Evolutionary conservation across 192 early-diverging fungal genomes (phyloP), one percentile per base, ranked within the genome.

Genomic region (Coemansia sp.): DNA sequence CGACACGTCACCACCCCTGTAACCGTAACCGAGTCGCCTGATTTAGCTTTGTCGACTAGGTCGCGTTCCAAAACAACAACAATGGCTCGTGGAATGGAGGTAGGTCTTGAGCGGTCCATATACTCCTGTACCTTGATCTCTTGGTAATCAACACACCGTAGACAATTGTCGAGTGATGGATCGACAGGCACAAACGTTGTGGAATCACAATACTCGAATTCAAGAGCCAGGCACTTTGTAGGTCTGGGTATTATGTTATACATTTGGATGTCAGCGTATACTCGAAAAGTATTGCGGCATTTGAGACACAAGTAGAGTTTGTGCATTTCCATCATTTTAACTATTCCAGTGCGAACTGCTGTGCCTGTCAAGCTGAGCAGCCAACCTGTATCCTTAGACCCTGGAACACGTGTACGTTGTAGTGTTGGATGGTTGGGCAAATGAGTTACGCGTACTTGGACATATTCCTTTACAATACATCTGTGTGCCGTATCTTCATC

Each of bases 1-100:
- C 90, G 71, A 2, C 86, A 54, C 11, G 87, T 86, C 16, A 90
- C 75, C 0, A 74, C 78, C 55, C 95, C 97, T 5, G 93, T 97
- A 29, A 99, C 85, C 69, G 97, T 92, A 47, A 99, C 89, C 75
- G 97, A 94, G 74, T 99, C 97, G 60, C 87, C 87, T 11, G 87
- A 82, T 54, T 86, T 87, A 2, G 84, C 85, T 22, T 63, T 51
- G 27, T 88, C 87, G 4, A 88, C 87, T 0, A 89, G 65, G 41
- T 85, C 85, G 58, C 86, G 74, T 52, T 87, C 84, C 16, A 88
- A 75, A 2, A 89, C 53, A 8, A 88, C 86, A 3, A 69, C 69
- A 29, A 89, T 88, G 0, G 83, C 83, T 27, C 79, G 64, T 11
- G 85, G 85, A 47, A 87, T 86, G 0, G 89, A 87, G 9, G 89